Evolutionary conservation across 164 flowering plant species (phyloP).

Genomic region (Cinnamomum micranthum): DNA sequence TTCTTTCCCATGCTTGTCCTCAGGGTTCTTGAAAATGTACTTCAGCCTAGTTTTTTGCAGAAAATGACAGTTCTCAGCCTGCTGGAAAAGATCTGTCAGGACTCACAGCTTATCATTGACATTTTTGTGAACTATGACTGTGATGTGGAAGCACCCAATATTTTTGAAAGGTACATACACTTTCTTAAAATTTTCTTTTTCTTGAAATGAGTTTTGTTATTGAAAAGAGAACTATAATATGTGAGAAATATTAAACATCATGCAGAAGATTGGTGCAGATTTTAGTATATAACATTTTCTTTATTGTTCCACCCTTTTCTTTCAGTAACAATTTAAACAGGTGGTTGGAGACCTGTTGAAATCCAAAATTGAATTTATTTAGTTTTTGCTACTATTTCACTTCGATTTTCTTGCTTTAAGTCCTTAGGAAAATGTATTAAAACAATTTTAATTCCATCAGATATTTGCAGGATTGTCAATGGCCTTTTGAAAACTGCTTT

Average conservation of each 20-base stretch:
- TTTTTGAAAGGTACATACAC: conserved; percentile 75
- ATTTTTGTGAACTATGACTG: conserved; percentile 96
- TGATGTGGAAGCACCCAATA: conserved; percentile 93
- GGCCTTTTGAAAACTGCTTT: conserved; percentile 96
- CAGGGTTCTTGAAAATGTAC: conserved; percentile 95
- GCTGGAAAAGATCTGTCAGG: conserved; percentile 78
- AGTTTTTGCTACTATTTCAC: neutral
- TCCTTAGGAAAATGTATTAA: conserved; percentile 44
- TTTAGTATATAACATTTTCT: conserved; percentile 20
- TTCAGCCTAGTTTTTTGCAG: conserved; percentile 94
- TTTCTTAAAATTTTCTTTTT: neutral
- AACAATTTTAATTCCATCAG: conserved; percentile 82
- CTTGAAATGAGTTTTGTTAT: neutral
- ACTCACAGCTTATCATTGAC: conserved; percentile 79
- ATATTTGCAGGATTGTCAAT: conserved; percentile 96
- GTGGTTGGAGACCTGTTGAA: neutral
- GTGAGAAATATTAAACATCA: no score
- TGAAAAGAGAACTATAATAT: no score
- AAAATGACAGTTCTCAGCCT: conserved; percentile 92
- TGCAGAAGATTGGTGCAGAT: no score
- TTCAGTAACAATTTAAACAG: neutral
- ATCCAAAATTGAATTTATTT: neutral
- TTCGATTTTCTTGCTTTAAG: conserved; percentile 6
- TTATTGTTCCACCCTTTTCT: neutral
- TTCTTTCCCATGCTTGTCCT: conserved; percentile 97